Conservation (phyloP, 2,329 filamentous ascomycete genomes). For the Rutstroemia sp. region DNA sequence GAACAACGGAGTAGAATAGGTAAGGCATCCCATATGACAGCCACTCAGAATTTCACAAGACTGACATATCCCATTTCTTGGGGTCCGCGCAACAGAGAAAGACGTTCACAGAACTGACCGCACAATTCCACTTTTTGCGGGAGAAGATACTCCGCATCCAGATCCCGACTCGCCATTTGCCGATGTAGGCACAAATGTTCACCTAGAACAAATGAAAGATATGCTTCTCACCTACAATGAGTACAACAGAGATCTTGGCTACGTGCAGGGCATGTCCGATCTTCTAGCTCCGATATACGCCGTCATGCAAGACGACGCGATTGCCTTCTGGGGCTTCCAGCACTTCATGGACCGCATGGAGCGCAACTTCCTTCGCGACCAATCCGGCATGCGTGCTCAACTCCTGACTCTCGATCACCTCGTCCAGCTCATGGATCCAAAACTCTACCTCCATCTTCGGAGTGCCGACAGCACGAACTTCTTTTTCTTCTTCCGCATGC, state of each 20-base stretch:
- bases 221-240: constrained; percentile 99
- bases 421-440: constrained; percentile 93
- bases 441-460: constrained; percentile 84
- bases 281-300: constrained; percentile 93
- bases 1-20: constrained; percentile 91
- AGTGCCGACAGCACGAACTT: constrained; percentile 94
- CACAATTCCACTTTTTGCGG: constrained; percentile 87
- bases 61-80: constrained; percentile 43
- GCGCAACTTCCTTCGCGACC: constrained; percentile 89
- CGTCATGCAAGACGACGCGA: constrained; percentile 91
- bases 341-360: constrained; percentile 98
- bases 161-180: constrained; percentile 95
- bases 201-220: constrained; percentile 98
- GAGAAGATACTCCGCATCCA: constrained; percentile 93
- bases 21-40: constrained; percentile 40
- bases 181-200: constrained; percentile 87
- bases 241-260: constrained; percentile 90
- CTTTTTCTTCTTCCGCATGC: constrained; percentile 99
- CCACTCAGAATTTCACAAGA: constrained; percentile 8
- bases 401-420: constrained; percentile 87
- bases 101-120: constrained; percentile 97
- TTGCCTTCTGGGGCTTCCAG: constrained; percentile 95
- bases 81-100: constrained; percentile 65
- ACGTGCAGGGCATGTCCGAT: constrained; percentile 98
- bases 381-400: constrained; percentile 92